Evolutionary conservation across 768 basidiomycete species (phyloP).

Genomic region (Macrolepiota fuliginosa): DNA sequence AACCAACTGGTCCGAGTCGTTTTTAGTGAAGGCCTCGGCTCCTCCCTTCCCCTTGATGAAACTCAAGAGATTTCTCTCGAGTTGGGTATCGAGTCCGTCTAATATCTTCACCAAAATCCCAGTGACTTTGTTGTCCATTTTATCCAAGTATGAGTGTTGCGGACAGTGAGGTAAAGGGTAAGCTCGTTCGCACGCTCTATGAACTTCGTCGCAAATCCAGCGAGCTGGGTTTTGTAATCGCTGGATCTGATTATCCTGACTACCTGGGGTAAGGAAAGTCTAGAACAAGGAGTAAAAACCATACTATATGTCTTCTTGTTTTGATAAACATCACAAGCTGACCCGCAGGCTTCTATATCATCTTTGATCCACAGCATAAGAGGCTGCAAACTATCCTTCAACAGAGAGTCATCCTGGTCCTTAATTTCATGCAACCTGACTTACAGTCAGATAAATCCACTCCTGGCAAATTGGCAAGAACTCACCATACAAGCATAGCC

Average conservation of each 20-base stretch:
- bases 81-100: slow-evolving; percentile 34
- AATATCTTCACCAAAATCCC: slow-evolving; percentile 32
- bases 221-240: slow-evolving; percentile 36
- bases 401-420: slow-evolving; percentile 21
- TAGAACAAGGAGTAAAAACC: slow-evolving; percentile 13
- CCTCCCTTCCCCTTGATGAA: slow-evolving; percentile 42
- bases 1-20: slow-evolving; percentile 31
- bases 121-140: slow-evolving; percentile 29
- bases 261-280: slow-evolving; percentile 14
- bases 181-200: slow-evolving; percentile 31
- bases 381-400: slow-evolving; percentile 28
- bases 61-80: slow-evolving; percentile 33
- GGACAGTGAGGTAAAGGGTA: slow-evolving; percentile 33
- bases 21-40: slow-evolving; percentile 27
- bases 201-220: slow-evolving; percentile 31
- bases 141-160: slow-evolving; percentile 35
- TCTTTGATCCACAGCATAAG: slow-evolving; percentile 28
- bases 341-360: slow-evolving; percentile 42
- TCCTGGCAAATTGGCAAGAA: no score
- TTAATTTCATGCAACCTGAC: slow-evolving; percentile 27
- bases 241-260: slow-evolving; percentile 34
- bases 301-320: slow-evolving; percentile 42
- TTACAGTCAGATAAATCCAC: not conserved
- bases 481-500: slow-evolving; percentile 41
- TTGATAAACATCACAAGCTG: slow-evolving; percentile 43